Percentiles rank a stretch among this genome's conserved stretches.
Evolutionary conservation across 2,329 filamentous ascomycete species (phyloP).

Genomic region (Cercospora berteroae): DNA sequence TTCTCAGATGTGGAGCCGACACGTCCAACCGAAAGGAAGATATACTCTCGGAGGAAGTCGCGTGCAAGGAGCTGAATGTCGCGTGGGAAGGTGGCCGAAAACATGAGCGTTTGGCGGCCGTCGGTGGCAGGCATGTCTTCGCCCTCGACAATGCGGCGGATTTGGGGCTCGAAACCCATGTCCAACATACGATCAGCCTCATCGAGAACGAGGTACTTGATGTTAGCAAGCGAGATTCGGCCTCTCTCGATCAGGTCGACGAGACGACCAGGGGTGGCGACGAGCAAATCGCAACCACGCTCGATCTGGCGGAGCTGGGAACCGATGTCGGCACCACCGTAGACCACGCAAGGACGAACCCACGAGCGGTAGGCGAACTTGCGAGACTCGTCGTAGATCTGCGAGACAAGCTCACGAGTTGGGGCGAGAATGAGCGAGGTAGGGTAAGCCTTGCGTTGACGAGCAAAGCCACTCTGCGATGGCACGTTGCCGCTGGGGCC

Average conservation of each 20-base stretch:
- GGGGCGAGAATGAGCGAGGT: constrained; percentile 94
- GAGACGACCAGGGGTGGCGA: constrained; percentile 94
- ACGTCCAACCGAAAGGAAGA: constrained; percentile 97
- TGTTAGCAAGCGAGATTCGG: constrained; percentile 94
- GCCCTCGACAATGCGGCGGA: constrained; percentile 95
- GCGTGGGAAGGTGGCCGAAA: constrained; percentile 97
- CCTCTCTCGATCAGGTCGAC: constrained; percentile 98
- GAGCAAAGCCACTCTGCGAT: constrained; percentile 71
- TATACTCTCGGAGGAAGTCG: constrained; percentile 98
- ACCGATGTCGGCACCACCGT: constrained; percentile 97
- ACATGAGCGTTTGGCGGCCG: constrained; percentile 97
- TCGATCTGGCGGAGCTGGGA: constrained; percentile 98
- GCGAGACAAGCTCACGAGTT: constrained; percentile 96
- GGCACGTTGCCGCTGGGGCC: constrained; percentile 72
- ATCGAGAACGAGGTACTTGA: constrained; percentile 98
- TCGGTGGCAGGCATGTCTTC: constrained; percentile 91
- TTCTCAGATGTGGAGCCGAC: constrained; percentile 99
- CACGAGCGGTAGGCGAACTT: constrained; percentile 99
- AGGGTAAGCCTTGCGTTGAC: constrained; percentile 96
- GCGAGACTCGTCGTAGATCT: constrained; percentile 95
- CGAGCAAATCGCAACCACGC: constrained; percentile 92
- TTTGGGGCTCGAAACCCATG: constrained; percentile 99
- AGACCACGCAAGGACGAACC: constrained; percentile 97
- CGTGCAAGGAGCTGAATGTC: constrained; percentile 99
- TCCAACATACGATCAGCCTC: constrained; percentile 99